Evolutionary conservation across 805 yeast genomes (phyloP), one percentile per base, ranked within the genome.

Genomic region (Kregervanrija delftensis): DNA sequence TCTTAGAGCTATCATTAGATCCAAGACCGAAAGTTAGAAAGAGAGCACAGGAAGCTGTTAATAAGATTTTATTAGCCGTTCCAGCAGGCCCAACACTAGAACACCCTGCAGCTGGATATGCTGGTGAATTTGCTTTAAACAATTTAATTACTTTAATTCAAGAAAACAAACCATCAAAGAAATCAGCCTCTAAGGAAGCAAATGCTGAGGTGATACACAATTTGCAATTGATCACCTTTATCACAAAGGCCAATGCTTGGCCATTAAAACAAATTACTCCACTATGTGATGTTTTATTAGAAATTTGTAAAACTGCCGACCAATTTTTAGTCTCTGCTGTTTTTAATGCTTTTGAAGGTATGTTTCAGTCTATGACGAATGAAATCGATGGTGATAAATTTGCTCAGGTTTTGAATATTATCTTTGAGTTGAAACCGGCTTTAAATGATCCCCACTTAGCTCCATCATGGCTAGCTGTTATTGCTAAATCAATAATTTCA

Each of bases 11-110:
- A 49, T 78, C 91, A 0, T 66, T 86, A 37, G 97, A 93, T 64
- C 83, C 85, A 39, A 78, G 98, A 60, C 99, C 99, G 33, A 93
- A 93, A 57, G 95, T 93, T 11, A 79, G 99, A 63, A 87, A 85
- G 75, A 83, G 97, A 69, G 96, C 98, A 1, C 84, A 82, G 56
- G 99, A 93, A 46, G 86, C 97, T 2, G 73, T 93, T n/a, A 66
- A 73, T 40, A 73, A 70, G 3, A 68, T 93, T 30, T 67, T 93
- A 48, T 52, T 66, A 2, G 74, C 74, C 49, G 83, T 86, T 3
- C 95, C 96, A 10, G 73, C 84, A 0, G 85, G 89, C 10, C 91
- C 95, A 8, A 72, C 81, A 11, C 73, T 81, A 5, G 83, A 78
- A 35, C 97, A 91, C 60, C 83, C 86, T 35, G 95, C 87, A 8